Percentiles rank a stretch among this genome's conserved stretches.
These are phyloP conservation scores for Zygoascus tannicola DNA, from an alignment of 805 yeast genomes.

Conservation along the genomic window DNA sequence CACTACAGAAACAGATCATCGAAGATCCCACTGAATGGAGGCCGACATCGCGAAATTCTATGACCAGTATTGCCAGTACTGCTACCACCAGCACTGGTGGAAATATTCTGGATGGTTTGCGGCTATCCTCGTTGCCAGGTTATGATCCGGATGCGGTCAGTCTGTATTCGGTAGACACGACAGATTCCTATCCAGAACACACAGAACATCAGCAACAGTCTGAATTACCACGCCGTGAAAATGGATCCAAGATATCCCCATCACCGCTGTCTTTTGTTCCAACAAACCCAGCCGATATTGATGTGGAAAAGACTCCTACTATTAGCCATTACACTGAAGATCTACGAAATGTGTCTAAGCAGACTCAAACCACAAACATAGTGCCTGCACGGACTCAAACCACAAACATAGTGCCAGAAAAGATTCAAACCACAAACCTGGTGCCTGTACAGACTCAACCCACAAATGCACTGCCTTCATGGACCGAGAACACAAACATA, in stretches of 20 bases:
- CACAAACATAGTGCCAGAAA: too few species aligned
- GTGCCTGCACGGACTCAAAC: too few species aligned
- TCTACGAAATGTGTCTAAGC: too few species aligned
- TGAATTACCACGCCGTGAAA: neutral
- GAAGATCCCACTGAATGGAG: conserved; percentile 3
- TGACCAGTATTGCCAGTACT: conserved; percentile 8
- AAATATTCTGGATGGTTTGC: conserved; percentile 20
- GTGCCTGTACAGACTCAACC: too few species aligned
- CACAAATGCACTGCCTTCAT: too few species aligned
- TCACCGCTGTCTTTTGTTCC: too few species aligned
- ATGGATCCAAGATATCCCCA: neutral
- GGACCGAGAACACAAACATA: too few species aligned
- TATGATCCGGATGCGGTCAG: conserved; percentile 1
- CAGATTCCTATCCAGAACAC: neutral
- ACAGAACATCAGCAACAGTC: neutral
- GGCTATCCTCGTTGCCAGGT: conserved; percentile 16
- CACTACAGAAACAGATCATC: neutral
- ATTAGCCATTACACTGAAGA: too few species aligned
- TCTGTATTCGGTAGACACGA: neutral
- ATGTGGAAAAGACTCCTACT: too few species aligned
- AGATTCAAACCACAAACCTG: too few species aligned
- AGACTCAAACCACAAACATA: too few species aligned
- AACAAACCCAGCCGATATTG: too few species aligned
- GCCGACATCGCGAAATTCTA: conserved; percentile 7
- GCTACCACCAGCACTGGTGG: conserved; percentile 10